These are phyloP conservation scores for Cutaneotrichosporon sp. DNA, from an alignment of 1,284 basidiomycete species.

Conservation along the genomic window DNA sequence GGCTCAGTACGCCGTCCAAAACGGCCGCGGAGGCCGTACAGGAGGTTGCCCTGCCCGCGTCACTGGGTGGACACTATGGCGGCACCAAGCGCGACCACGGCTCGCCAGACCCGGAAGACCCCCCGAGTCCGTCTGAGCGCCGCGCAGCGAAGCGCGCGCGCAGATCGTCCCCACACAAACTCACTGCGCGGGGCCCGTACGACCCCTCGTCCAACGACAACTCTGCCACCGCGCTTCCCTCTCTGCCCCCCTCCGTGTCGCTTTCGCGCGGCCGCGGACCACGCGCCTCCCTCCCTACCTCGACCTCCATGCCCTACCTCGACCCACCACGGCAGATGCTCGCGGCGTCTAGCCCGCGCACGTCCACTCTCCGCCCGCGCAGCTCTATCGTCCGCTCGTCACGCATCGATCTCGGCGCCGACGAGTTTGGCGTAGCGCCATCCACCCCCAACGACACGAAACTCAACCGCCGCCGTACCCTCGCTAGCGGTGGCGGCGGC, in stretches of 20 bases:
- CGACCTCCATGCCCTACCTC: slow-evolving; percentile 26
- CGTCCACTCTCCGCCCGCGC: slow-evolving; percentile 4
- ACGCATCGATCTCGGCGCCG: slow-evolving; percentile 23
- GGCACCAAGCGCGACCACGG: slow-evolving; percentile 22
- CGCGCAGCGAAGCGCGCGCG: slow-evolving; percentile 25
- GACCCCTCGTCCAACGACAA: slow-evolving; percentile 3
- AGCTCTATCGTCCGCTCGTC: slow-evolving; percentile 22
- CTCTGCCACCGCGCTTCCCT: slow-evolving; percentile 30
- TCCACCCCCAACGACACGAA: not conserved
- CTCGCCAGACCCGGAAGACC: slow-evolving; percentile 31
- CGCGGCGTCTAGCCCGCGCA: slow-evolving; percentile 17
- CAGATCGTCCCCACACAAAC: slow-evolving; percentile 15
- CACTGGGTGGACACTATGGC: not conserved
- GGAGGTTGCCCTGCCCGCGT: not conserved
- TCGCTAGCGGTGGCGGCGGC: not conserved
- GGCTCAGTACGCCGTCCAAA: slow-evolving; percentile 30
- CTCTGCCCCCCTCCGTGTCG: slow-evolving; percentile 28
- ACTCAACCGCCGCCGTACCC: slow-evolving; percentile 1
- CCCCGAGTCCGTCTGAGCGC: slow-evolving; percentile 24
- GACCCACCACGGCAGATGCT: slow-evolving; percentile 33
- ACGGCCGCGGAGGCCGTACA: too few species aligned
- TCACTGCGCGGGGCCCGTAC: slow-evolving; percentile 1
- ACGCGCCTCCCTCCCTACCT: slow-evolving; percentile 5
- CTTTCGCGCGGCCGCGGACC: slow-evolving; percentile 15
- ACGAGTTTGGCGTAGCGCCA: slow-evolving; percentile 3